Base-by-base conservation (phyloP, 306 rosid species). In the Trifolium pratense region DNA sequence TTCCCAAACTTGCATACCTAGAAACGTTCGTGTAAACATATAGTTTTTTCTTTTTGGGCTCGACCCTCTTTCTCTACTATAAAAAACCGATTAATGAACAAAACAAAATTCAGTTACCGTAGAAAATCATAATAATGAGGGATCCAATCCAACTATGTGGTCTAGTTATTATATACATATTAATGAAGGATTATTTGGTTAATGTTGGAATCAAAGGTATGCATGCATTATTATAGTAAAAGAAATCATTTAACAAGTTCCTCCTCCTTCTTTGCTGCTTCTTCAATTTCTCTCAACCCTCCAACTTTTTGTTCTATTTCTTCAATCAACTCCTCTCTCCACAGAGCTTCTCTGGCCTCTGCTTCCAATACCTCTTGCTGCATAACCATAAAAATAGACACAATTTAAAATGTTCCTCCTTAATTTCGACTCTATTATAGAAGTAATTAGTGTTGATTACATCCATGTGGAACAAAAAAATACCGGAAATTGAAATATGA, bases 321-420 rank as follows among this genome's bases (percentile, higher is more conserved):
- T 86, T 91, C 97, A 57, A 91, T 87, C 76, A 91, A 80, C 81
- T 91, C 97, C 81, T 91, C 97, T 2, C 90, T 74, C 96, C 91
- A 89, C 20, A 91, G 51, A 56, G 89, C 91, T 75, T 92, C 87
- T 71, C 97, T 87, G 1, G 96, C 91, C 60, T 73, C 68, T 84
- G 89, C 96, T 85, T 91, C 97, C 63, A 91, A 87, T 26, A 32
- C 81, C 6, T 87, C 97, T 91, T 91, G 97, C 97, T 91, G 90
- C 86, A 80, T 26, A 43, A 43, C 6, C 56, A 49, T 16, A 16
- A 16, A 48, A 49, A 26, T 15, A 45, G 23, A 37, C 76, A 23
- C 4, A 46, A 2, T 68, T 31, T 15, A 31, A 57, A 43, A 43
- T 43, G 7, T 34, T 29, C 32, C 5, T 26, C 7, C 1, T 34